These are phyloP conservation scores for Wickerhamiella slavikovae DNA, from an alignment of 805 yeast species.

Conservation along the genomic window DNA sequence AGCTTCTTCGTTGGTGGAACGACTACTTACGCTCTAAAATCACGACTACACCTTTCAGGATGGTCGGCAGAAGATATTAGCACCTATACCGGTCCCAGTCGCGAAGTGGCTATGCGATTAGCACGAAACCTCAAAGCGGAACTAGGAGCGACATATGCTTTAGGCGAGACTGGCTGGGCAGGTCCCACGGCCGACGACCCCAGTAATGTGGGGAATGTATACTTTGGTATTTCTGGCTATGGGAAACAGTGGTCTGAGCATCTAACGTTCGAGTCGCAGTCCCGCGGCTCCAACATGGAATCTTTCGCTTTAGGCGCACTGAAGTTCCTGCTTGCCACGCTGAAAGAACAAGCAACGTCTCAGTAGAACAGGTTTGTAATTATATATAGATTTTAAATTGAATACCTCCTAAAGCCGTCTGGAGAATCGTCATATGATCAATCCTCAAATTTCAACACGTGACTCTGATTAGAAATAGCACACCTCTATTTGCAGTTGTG, in stretches of 20 bases:
- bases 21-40: conserved; percentile 54
- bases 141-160: conserved; percentile 61
- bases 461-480: no score
- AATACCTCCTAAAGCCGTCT: no score
- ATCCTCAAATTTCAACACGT: no score
- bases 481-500: no score
- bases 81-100: conserved; percentile 65
- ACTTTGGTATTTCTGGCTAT: conserved; percentile 52
- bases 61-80: conserved; percentile 55
- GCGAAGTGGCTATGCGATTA: conserved; percentile 47
- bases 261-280: conserved; percentile 25
- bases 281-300: conserved; percentile 53
- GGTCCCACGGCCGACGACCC: conserved; percentile 37
- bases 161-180: conserved; percentile 77
- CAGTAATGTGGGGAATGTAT: conserved; percentile 36
- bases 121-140: conserved; percentile 67
- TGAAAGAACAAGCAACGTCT: no score
- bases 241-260: conserved; percentile 28
- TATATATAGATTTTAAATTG: no score
- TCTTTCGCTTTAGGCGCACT: conserved; percentile 51
- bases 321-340: conserved; percentile 32
- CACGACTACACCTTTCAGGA: conserved; percentile 54
- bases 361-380: no score
- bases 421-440: no score
- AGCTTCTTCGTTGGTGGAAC: conserved; percentile 70